Conservation (phyloP, 2,329 filamentous ascomycete genomes). For the Blastomyces percursus region DNA sequence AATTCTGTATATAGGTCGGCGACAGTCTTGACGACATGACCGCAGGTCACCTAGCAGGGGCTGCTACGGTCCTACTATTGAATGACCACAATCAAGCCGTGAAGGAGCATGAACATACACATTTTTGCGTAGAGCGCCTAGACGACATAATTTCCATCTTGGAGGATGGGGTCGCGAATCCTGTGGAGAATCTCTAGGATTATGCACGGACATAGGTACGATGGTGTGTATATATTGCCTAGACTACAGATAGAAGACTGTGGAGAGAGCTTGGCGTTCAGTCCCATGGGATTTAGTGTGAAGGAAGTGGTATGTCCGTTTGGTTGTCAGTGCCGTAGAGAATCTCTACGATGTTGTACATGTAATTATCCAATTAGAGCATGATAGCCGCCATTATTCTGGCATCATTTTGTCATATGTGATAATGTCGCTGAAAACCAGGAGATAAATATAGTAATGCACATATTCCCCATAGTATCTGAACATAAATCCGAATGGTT, state of each 20-base stretch:
- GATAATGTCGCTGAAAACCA: neutral
- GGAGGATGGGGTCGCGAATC: constrained; percentile 58
- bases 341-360: neutral
- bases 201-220: neutral
- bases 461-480: neutral
- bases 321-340: neutral
- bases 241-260: neutral
- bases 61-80: constrained; percentile 77
- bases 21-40: constrained; percentile 90
- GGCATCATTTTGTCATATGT: neutral
- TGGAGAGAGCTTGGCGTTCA: neutral
- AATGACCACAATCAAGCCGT: constrained; percentile 70
- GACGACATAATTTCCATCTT: constrained; percentile 68
- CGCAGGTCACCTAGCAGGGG: constrained; percentile 69
- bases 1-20: constrained; percentile 39
- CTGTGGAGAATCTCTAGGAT: neutral
- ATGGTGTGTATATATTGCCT: neutral
- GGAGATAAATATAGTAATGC: neutral
- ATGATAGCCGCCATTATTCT: too few relatives aligned
- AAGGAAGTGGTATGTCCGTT: neutral
- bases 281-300: neutral
- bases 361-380: neutral
- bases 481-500: neutral
- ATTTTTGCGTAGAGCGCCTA: constrained; percentile 58
- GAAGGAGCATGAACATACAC: constrained; percentile 61